A percentile compares a stretch with the other conserved stretches of the same genome.
These are phyloP conservation scores for Penicillium coffeae DNA, from an alignment of 495 filamentous ascomycete species.

Conservation along the genomic window DNA sequence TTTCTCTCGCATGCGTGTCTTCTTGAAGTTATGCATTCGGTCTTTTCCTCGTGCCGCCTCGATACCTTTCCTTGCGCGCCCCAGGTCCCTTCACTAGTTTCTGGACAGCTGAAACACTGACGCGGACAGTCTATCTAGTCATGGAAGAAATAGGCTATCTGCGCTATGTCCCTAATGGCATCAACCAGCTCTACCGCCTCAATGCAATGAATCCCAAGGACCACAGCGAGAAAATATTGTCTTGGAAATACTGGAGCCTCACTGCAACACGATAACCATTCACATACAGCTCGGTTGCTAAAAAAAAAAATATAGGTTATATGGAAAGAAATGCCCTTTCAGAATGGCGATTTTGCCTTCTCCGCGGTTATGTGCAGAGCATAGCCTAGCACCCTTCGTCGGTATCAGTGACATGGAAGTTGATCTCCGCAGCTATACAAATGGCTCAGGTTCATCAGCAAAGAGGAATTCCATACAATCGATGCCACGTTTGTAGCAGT, in stretches of 20 bases:
- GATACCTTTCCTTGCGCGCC: constrained; percentile 42
- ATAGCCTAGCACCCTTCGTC: constrained; percentile 74
- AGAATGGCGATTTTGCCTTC: no score
- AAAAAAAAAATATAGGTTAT: no score
- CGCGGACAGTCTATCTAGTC: constrained; percentile 53
- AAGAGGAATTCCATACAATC: constrained; percentile 65
- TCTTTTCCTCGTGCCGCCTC: constrained; percentile 13
- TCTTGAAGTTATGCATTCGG: constrained; percentile 20
- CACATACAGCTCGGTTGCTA: no score
- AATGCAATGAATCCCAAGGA: constrained; percentile 55
- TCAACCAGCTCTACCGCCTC: constrained; percentile 64
- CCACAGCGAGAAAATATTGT: constrained; percentile 34
- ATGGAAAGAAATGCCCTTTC: no score
- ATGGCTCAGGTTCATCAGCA: constrained; percentile 61
- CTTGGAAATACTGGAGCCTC: no score
- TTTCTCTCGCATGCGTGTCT: constrained; percentile 28
- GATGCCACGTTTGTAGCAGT: constrained; percentile 77
- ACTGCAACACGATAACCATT: no score
- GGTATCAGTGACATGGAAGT: constrained; percentile 59
- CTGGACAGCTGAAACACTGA: constrained; percentile 74
- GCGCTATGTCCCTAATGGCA: constrained; percentile 58
- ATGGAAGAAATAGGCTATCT: constrained; percentile 58
- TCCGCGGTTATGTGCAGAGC: constrained; percentile 73
- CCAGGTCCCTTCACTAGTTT: constrained; percentile 65
- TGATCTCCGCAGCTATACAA: constrained; percentile 68